Evolutionary conservation across 768 basidiomycete genomes (phyloP), one percentile per base, ranked within the genome.

Genomic region (Suillus sp.): DNA sequence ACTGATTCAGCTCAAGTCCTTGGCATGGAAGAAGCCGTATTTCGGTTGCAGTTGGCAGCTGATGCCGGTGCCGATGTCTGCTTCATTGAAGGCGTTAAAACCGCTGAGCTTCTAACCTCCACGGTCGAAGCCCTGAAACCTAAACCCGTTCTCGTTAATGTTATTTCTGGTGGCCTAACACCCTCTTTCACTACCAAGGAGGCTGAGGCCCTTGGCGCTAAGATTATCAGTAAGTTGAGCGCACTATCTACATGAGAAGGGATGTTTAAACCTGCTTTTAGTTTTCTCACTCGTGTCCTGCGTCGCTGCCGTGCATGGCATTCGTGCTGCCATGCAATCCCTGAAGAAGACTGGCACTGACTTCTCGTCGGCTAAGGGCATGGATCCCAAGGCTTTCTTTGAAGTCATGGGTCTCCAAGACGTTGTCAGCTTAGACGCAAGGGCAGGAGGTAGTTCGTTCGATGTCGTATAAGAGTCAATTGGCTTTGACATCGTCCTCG

Each of bases 331-430:
- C 8, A 90, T 91, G 87, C 82, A 82, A 20, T 85, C 86, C 0
- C 75, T 92, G 50, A 90, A 88, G 78, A 89, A 89, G 78, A 91
- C 89, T 3, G 90, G 90, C 9, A 91, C 90, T 6, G 90, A 92
- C 71, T 90, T 87, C 70, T 65, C 70, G 30, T 81, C 81, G 9
- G 82, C 83, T 0, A 71, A 80, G 72, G 86, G 90, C 25, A 90
- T 91, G 90, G 88, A 90, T 67, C 90, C 90, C 9, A 88, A 87
- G 70, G 80, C 83, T 50, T 91, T 91, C 81, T 91, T 92, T 73
- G 83, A 88, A 70, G 86, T 90, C 59, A 88, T 91, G 88, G 88
- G 87, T 62, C 77, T 90, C 5, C 75, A 80, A 42, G 83, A 86
- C 14, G 77, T 88, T 11, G 72, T 85, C 30, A 75, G 79, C 40